Percentiles rank a stretch among this genome's conserved stretches.
Evolutionary conservation across 306 rosid genomes (phyloP).

Genomic region (Cucumis hystrix): DNA sequence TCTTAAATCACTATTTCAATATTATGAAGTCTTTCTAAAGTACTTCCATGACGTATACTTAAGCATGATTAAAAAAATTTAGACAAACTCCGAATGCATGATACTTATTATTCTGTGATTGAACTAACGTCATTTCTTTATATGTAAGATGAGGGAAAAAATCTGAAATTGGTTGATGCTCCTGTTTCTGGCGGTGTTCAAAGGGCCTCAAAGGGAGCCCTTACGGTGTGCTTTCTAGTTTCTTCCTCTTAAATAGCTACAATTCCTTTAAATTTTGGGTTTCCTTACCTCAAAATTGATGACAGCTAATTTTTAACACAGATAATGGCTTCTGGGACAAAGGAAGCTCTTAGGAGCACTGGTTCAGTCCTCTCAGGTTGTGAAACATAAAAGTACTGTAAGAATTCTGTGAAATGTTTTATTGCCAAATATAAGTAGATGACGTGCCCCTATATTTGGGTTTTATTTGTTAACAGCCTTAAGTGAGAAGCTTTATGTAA

Average conservation of each 20-base stretch:
- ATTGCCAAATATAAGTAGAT: not conserved
- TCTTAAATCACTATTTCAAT: not conserved
- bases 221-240: constrained; percentile 43
- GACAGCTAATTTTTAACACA: constrained; percentile 21
- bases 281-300: not conserved
- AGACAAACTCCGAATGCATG: not conserved
- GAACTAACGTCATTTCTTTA: constrained; percentile 14
- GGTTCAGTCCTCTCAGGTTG: constrained; percentile 81
- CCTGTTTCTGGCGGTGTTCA: constrained; percentile 94
- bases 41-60: not conserved
- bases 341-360: constrained; percentile 68
- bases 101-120: constrained; percentile 13
- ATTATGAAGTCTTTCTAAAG: not conserved
- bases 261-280: constrained; percentile 6
- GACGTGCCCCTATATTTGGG: constrained; percentile 9
- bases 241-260: not conserved
- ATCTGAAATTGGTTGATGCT: constrained; percentile 90
- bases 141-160: constrained; percentile 59
- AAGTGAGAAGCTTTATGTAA: constrained; percentile 89
- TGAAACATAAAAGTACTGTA: constrained; percentile 10
- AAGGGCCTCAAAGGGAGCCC: constrained; percentile 70
- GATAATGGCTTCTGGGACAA: constrained; percentile 88
- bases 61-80: not conserved
- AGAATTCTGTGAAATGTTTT: constrained; percentile 14
- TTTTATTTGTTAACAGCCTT: constrained; percentile 42